Evolutionary conservation across 768 basidiomycete genomes (phyloP).

Genomic region (Pholiota conissans): DNA sequence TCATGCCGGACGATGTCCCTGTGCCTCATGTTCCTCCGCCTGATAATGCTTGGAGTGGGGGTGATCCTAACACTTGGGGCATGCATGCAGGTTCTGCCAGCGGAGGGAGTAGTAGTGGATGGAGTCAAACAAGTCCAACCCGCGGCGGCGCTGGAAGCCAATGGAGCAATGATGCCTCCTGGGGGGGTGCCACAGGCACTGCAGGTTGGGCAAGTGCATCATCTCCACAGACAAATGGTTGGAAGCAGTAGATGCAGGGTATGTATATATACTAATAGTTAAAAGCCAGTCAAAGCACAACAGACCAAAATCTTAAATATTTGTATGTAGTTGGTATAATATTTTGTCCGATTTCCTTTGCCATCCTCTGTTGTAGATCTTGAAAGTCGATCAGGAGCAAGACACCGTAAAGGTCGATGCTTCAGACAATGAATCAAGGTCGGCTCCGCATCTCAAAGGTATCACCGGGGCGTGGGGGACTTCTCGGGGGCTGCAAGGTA

Average conservation of each 20-base stretch:
- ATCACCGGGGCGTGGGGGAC: constrained; percentile 19
- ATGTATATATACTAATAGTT: too few species aligned
- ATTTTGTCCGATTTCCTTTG: background rate
- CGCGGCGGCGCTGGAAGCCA: constrained; percentile 23
- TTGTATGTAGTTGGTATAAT: constrained; percentile 1
- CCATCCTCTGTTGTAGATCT: background rate
- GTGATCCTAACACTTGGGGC: constrained; percentile 18
- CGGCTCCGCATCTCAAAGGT: constrained; percentile 34
- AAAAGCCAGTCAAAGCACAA: background rate
- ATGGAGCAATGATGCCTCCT: constrained; percentile 25
- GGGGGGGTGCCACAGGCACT: constrained; percentile 26
- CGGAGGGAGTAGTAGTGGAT: constrained; percentile 16
- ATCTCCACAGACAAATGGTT: constrained; percentile 50
- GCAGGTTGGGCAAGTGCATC: constrained; percentile 52
- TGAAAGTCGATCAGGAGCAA: background rate
- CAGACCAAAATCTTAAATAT: background rate
- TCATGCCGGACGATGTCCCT: constrained; percentile 41
- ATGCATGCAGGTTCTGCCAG: constrained; percentile 14
- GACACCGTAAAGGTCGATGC: background rate
- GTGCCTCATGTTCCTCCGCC: constrained; percentile 27
- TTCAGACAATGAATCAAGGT: constrained; percentile 14
- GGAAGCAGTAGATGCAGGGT: constrained; percentile 39
- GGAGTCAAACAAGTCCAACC: constrained; percentile 24
- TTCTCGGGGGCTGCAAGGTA: constrained; percentile 12
- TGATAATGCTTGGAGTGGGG: constrained; percentile 23